These are phyloP conservation scores for Cupressus sempervirens DNA, from an alignment of 75 land plant species.

Conservation along the genomic window DNA sequence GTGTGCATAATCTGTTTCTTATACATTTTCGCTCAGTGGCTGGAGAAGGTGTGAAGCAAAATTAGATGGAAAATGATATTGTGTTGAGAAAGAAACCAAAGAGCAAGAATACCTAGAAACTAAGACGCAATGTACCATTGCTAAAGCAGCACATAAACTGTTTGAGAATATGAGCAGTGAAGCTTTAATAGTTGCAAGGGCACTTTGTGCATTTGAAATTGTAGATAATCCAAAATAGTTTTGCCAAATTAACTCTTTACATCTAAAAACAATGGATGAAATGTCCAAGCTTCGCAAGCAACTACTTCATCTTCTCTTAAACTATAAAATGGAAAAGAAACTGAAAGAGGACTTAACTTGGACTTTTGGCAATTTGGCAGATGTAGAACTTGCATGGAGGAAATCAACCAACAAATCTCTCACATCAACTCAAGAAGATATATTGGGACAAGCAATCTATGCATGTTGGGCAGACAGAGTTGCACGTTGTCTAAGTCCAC, in stretches of 20 bases:
- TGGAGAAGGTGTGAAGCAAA: conserved; percentile 16
- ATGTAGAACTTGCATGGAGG: conserved; percentile 62
- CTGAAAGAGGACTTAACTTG: conserved; percentile 31
- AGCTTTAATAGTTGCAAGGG: conserved; percentile 74
- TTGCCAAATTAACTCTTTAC: conserved; percentile 55
- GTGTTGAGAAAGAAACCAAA: conserved; percentile 3
- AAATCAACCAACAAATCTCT: conserved; percentile 31
- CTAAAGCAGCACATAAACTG: conserved; percentile 40
- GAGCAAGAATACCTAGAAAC: conserved; percentile 28
- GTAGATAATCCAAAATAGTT: conserved; percentile 56
- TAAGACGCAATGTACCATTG: conserved; percentile 48
- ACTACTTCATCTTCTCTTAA: conserved; percentile 56
- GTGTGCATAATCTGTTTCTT: conserved; percentile 76
- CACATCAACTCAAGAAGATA: conserved; percentile 52
- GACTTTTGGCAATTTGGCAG: conserved; percentile 33
- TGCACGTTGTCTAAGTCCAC: conserved; percentile 50
- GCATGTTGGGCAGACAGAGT: conserved; percentile 98
- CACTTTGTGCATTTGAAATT: conserved; percentile 75
- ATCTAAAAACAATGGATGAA: conserved; percentile 90
- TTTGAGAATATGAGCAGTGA: conserved; percentile 78
- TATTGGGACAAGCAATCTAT: conserved; percentile 82
- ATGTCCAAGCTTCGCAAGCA: conserved; percentile 93
- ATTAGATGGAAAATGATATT: conserved; percentile 1
- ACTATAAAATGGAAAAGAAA: conserved; percentile 15
- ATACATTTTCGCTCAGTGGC: conserved; percentile 31